Evolutionary conservation across 495 filamentous ascomycete species (phyloP), one percentile per base, ranked within the genome.

Genomic region (Daldinia decipiens): DNA sequence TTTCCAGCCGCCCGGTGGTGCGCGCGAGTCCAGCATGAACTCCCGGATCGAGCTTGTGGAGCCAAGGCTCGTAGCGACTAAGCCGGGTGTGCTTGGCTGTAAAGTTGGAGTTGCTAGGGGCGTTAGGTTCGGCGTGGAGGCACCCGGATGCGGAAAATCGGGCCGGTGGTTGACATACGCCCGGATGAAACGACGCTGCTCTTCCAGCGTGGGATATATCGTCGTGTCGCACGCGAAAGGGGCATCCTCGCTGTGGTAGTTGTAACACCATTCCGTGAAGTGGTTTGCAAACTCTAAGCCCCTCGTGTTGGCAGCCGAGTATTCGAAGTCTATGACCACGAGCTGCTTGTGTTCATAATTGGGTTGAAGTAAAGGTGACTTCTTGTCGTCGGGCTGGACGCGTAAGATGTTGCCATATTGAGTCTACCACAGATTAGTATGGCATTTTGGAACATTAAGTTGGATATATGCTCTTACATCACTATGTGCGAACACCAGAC

Each of bases 361-460:
- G 0, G 95, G 96, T 34, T 92, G 86, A 7, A 98, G 88, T 21
- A 98, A 86, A 1, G 96, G 96, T 0, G 94, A 98, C 61, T 83
- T 84, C 70, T 96, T 87, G 47, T 91, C 90, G 55, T 87, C 86
- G 4, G 96, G 94, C 52, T 91, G 86, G 72, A 98, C 83, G n/a
- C 95, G 91, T 29, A 99, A 88, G 55, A 99, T 92, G 75, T 99
- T 99, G 59, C 95, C 95, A 76, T 98, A 98, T 89, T 99, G 95
- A 26, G 95, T 97, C 92, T 97, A 62, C 21, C 39, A 36, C 27
- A 8, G 47, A 58, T 82, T 34, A 82, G 74, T 67, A 67, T 8
- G 13, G 56, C 29, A 17, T 24, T 15, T 50, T 8, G 17, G 36
- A 57, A 21, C 39, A 19, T 32, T 24, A 24, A 13, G 4, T 27